Evolutionary conservation across 768 basidiomycete genomes (phyloP).

Genomic region (Symmetrospora coprosmae): DNA sequence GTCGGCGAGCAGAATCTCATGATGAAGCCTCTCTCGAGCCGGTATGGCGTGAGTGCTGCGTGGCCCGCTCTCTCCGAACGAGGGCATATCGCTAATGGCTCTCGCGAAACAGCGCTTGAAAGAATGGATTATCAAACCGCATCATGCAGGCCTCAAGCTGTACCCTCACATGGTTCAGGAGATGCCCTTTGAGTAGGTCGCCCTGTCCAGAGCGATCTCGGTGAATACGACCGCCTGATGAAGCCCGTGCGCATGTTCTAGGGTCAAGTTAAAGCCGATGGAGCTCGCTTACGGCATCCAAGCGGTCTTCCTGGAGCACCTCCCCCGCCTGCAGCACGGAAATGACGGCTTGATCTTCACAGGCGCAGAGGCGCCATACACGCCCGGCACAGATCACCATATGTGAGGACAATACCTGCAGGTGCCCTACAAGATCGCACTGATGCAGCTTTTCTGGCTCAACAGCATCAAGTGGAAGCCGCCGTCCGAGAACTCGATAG

Average conservation of each 20-base stretch:
- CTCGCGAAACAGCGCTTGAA: conserved; percentile 49
- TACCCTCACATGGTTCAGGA: conserved; percentile 51
- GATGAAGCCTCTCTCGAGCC: conserved; percentile 61
- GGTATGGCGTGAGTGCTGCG: conserved; percentile 61
- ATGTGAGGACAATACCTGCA: conserved; percentile 48
- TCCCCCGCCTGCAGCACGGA: conserved; percentile 73
- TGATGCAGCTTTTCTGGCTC: neutral
- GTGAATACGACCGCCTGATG: neutral
- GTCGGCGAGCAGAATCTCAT: conserved; percentile 76
- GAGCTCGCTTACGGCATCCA: conserved; percentile 73
- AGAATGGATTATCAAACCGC: conserved; percentile 70
- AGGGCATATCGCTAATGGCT: neutral
- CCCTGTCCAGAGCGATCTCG: too few species aligned
- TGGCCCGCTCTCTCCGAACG: neutral
- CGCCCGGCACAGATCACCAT: conserved; percentile 65
- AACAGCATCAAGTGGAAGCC: conserved; percentile 95
- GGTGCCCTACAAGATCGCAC: neutral
- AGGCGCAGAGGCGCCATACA: conserved; percentile 67
- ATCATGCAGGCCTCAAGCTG: conserved; percentile 52
- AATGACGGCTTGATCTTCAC: conserved; percentile 97
- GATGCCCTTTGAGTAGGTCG: conserved; percentile 73
- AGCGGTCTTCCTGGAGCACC: conserved; percentile 66
- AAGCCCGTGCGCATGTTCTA: conserved; percentile 36
- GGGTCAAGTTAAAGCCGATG: conserved; percentile 76
- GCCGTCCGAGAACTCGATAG: conserved; percentile 90